Evolutionary conservation across 2,329 filamentous ascomycete genomes (phyloP), one percentile per base, ranked within the genome.

Genomic region (Fusarium equiseti): DNA sequence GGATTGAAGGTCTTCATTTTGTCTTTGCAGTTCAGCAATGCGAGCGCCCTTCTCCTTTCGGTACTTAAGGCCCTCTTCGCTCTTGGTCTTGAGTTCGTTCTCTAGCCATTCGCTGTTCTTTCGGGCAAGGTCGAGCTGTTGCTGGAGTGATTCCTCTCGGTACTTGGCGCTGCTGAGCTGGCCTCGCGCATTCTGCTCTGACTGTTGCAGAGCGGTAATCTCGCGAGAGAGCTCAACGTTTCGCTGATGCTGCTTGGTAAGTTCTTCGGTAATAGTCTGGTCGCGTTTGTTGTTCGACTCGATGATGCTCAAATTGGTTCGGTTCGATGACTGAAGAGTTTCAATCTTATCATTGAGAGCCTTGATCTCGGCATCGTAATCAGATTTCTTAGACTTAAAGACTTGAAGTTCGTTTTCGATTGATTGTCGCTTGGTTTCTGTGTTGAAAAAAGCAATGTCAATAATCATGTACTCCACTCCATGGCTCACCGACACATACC

Each of bases 51-150:
- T 98, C 78, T 99, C 96, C 78, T 97, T 98, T 69, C 96, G 90
- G 81, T 92, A 95, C 77, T 95, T 97, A 72, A 95, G 88, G 50
- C 94, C 90, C 78, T 99, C 96, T 11, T 91, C 89, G 67, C 89
- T 91, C 82, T 97, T 97, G 1, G 93, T 95, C 83, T 97, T 95
- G 24, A 98, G 87, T 80, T 99, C 96, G 44, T 87, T 90, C 77
- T 98, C 94, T 59, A 96, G 91, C 92, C 94, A 99, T 75, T 98
- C 95, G 71, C 93, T 93, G 82, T 94, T 97, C 76, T 92, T 92
- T 78, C 94, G 94, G 20, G 95, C 89, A 59, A 97, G 86, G 44
- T 97, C 94, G 38, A 98, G 87, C 79, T 98, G 95, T 79, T 98
- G 95, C 79, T 96, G 91, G 15, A 98, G 84, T 31, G 90, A 92